phyloP scores from a whole-genome alignment of 352 stramenopile species.

The Stephanocyclus meneghinianus region DNA sequence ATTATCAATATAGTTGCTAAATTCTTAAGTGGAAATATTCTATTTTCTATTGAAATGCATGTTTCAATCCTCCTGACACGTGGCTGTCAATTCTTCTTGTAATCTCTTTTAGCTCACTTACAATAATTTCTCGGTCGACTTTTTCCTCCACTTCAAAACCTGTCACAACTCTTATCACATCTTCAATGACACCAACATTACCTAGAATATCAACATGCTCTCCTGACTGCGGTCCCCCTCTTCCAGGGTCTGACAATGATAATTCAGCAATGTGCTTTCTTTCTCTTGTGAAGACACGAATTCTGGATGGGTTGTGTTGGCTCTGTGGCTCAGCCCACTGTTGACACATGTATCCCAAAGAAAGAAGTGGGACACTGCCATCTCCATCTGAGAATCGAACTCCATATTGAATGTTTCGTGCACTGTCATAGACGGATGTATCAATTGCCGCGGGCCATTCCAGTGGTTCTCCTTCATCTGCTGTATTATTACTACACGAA shows the following conservation, averaged over 20 bases:
- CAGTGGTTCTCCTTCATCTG: conserved; percentile 14
- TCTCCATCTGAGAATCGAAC: conserved; percentile 90
- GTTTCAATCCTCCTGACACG: conserved; percentile 24
- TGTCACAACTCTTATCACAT: conserved; percentile 78
- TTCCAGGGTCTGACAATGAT: conserved; percentile 77
- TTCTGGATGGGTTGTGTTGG: conserved; percentile 86
- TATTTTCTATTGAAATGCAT: background rate
- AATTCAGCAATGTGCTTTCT: conserved; percentile 66
- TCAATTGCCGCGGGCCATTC: conserved; percentile 72
- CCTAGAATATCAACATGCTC: conserved; percentile 96
- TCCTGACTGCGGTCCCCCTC: conserved; percentile 64
- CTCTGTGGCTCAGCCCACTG: conserved; percentile 60
- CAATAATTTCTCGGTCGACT: conserved; percentile 58
- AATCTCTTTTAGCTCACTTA: conserved; percentile 63
- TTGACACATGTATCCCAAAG: conserved; percentile 92
- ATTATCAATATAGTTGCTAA: background rate
- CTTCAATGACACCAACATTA: conserved; percentile 88
- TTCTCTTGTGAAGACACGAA: conserved; percentile 84
- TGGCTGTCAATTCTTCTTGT: conserved; percentile 48
- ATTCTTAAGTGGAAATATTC: background rate
- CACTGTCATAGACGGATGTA: conserved; percentile 52
- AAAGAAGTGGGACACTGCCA: conserved; percentile 90
- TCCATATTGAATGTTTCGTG: conserved; percentile 70
- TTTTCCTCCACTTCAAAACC: conserved; percentile 61
- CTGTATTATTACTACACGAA: conserved; percentile 19